These are phyloP conservation scores for Kwoniella sp. DNA, from an alignment of 768 basidiomycete species.

Conservation along the genomic window DNA sequence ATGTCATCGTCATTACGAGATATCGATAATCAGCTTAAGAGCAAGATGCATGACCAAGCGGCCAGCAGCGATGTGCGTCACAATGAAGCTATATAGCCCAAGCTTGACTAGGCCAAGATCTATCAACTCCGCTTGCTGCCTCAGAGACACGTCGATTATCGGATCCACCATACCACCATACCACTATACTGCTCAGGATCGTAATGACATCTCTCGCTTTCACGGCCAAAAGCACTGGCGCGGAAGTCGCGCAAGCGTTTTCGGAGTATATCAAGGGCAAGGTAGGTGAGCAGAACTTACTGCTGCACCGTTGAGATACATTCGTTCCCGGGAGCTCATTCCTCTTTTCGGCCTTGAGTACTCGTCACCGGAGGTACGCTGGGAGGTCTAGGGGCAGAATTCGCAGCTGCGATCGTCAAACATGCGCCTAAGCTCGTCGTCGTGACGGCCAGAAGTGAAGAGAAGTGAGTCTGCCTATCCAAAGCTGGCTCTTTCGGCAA, in stretches of 20 bases:
- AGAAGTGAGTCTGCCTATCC: slow-evolving; percentile 8
- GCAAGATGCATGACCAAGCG: no score
- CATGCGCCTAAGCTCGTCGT: slow-evolving; percentile 18
- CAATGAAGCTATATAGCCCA: no score
- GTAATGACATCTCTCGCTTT: background rate
- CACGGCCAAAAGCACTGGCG: background rate
- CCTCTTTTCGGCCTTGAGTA: background rate
- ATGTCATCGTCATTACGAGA: no score
- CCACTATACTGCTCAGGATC: no score
- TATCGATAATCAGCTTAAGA: no score
- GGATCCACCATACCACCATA: no score
- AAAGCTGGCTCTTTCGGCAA: background rate
- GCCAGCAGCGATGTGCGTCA: no score
- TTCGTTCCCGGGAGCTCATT: background rate
- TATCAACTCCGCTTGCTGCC: no score
- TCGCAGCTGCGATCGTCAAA: slow-evolving; percentile 18
- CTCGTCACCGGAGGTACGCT: slow-evolving; percentile 24
- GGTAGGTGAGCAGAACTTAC: slow-evolving; percentile 1
- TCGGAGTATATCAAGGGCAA: slow-evolving; percentile 9
- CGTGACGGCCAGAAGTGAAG: slow-evolving; percentile 15
- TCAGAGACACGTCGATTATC: no score
- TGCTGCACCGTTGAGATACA: background rate
- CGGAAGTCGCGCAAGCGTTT: slow-evolving; percentile 10
- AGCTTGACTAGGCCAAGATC: no score
- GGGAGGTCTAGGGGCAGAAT: slow-evolving; percentile 26